Conservation (phyloP, 1,284 basidiomycete genomes). For the Puccinia horiana region DNA sequence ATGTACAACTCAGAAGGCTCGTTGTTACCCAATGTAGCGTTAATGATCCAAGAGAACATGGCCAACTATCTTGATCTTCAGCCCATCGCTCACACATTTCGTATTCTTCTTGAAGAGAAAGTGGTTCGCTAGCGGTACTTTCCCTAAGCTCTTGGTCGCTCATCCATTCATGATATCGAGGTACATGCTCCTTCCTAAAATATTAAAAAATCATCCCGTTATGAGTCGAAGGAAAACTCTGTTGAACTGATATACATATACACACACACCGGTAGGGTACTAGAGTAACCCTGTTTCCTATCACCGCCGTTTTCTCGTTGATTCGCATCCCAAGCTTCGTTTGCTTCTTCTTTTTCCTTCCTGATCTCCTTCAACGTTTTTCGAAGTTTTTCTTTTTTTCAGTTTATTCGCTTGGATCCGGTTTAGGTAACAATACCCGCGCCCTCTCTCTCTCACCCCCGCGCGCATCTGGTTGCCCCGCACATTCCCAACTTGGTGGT, state of each 20-base stretch:
- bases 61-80: slow-evolving; percentile 77
- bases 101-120: slow-evolving; percentile 79
- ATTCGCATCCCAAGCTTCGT: too few relatives aligned
- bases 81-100: slow-evolving; percentile 92
- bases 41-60: background rate
- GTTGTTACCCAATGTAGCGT: too few relatives aligned
- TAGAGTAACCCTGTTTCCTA: slow-evolving; percentile 68
- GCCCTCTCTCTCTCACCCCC: too few relatives aligned
- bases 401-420: too few relatives aligned
- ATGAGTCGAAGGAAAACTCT: too few relatives aligned
- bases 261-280: slow-evolving; percentile 70
- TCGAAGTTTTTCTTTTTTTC: background rate
- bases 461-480: too few relatives aligned
- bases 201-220: too few relatives aligned
- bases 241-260: slow-evolving; percentile 33
- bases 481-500: too few relatives aligned
- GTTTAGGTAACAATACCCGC: too few relatives aligned
- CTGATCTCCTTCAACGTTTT: background rate
- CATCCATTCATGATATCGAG: slow-evolving; percentile 87
- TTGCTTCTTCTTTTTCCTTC: background rate
- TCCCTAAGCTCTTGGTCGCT: slow-evolving; percentile 70
- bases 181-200: slow-evolving; percentile 66
- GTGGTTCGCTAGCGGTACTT: slow-evolving; percentile 81
- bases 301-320: slow-evolving; percentile 68
- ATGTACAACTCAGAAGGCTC: background rate